Evolutionary conservation across 1,139 yeast genomes (phyloP), one percentile per base, ranked within the genome.

Genomic region (Debaryomycetaceae sp.): DNA sequence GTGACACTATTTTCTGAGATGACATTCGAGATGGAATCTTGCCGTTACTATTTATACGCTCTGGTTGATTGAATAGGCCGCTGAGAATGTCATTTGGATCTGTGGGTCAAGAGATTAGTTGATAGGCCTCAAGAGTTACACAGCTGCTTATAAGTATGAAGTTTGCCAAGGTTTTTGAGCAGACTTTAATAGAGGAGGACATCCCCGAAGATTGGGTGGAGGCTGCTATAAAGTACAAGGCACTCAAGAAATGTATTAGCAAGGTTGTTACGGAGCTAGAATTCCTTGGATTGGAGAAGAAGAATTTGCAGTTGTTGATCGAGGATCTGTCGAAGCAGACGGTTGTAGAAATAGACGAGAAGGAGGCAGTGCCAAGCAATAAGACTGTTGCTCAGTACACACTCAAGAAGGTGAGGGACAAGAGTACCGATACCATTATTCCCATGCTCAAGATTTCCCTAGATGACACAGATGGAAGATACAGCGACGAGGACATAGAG

Each of bases 121-220:
- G 20, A 17, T 17, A 17, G 20, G 20, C 20, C 20, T 17, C 20
- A 17, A 17, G 20, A 17, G 20, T 17, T 17, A 17, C 4, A 17
- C 4, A 17, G 20, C 4, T 17, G 20, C 4, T 4, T 17, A 17
- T 4, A 17, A 17, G 20, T 17, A 83, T 83, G 93, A 85, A 85
- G 72, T 85, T 85, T 60, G 91, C 88, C 6, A 85, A 85, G 60
- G 76, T 79, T 5, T 77, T 84, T 48, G 84, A 85, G 57, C 81
- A 82, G 53, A 76, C 82, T 2, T 70, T 85, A 27, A 71, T 70
- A 33, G 83, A 78, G 46, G 85, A 81, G 39, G 76, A 78, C 5
- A 70, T 85, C 34, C 93, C 93, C 4, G 75, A 71, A 36, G 85
- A 81, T 36, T 85, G 93, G 93, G 68, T 79, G 0, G 77, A 74